Percentiles rank a stretch among this genome's conserved stretches.
Conservation (phyloP, 148 eudicot genomes). For the Nyssa sinensis region DNA sequence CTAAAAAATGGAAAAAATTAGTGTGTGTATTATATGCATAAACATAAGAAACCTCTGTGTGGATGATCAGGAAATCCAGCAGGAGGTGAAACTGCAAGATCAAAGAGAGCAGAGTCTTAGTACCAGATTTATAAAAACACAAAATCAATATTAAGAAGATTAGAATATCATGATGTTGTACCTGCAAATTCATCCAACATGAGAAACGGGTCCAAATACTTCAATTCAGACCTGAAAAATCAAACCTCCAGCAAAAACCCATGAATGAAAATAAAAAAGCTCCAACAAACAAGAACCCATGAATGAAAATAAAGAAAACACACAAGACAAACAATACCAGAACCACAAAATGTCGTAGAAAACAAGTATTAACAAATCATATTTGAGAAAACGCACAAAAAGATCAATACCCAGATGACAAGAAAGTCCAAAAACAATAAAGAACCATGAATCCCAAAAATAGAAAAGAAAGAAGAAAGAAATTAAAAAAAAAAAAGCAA, state of each 20-base stretch:
- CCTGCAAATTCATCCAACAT: constrained; percentile 89
- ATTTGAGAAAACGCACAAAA: not conserved
- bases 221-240: constrained; percentile 68
- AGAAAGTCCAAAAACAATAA: not conserved
- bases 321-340: not conserved
- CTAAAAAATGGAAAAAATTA: not conserved
- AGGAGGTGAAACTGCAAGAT: constrained; percentile 70
- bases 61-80: constrained; percentile 99
- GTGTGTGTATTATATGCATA: not conserved
- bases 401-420: not conserved
- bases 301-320: not conserved
- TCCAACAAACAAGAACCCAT: not conserved
- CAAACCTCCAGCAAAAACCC: not conserved
- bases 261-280: not conserved
- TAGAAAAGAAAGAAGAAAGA: not conserved
- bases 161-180: constrained; percentile 15
- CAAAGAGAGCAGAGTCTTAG: not conserved
- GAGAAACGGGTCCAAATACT: constrained; percentile 80
- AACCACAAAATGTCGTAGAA: not conserved
- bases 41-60: constrained; percentile 59
- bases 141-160: not conserved
- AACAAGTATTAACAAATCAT: not conserved
- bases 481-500: not conserved
- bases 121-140: not conserved
- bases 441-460: not conserved